Percentiles rank a stretch among this genome's conserved stretches.
Conservation (phyloP, 148 eudicot genomes). For the Rhododendron griersonianum region DNA sequence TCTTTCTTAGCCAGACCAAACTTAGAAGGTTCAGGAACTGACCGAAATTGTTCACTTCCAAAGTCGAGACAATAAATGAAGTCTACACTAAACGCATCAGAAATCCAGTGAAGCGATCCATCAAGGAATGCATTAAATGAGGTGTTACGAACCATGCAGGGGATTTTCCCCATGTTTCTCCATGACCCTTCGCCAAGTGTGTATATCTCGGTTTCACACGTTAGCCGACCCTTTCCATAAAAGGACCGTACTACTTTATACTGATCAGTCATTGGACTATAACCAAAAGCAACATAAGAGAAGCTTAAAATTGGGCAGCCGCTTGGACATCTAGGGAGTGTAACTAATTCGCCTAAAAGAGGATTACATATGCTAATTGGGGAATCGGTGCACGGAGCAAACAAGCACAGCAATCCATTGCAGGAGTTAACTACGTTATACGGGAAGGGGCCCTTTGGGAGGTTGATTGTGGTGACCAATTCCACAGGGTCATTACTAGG, state of each 20-base stretch:
- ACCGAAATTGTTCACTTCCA: neutral
- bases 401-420: constrained; percentile 3
- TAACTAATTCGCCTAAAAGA: neutral
- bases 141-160: neutral
- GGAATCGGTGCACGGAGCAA: too few species aligned
- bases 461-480: neutral
- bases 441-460: neutral
- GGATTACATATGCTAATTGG: neutral
- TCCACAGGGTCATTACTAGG: neutral
- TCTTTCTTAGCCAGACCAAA: neutral
- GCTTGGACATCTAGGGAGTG: neutral
- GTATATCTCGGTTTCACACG: too few species aligned
- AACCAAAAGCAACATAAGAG: neutral
- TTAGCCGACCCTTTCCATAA: too few species aligned
- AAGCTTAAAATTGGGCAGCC: too few species aligned
- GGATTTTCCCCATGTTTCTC: neutral
- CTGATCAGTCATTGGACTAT: neutral
- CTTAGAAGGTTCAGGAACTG: neutral
- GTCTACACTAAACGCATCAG: neutral
- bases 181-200: neutral
- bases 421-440: neutral
- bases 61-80: neutral
- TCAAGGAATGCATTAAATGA: neutral
- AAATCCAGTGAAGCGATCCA: too few species aligned
- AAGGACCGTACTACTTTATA: neutral